Evolutionary conservation across 106 monocot genomes (phyloP), one percentile per base, ranked within the genome.

Genomic region (Vanilla planifolia): DNA sequence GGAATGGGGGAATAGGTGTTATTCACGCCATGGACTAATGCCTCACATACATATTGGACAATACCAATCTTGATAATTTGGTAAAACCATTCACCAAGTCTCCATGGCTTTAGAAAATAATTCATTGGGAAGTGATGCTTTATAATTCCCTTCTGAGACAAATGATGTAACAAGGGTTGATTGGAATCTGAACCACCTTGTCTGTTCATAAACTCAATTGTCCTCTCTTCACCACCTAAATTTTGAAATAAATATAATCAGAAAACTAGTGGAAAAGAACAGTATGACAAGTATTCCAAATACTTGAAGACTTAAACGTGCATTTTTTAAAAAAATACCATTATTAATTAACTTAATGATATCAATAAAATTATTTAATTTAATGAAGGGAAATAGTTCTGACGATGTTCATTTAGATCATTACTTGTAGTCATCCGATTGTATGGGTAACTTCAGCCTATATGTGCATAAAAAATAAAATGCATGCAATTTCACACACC

Each of bases 51-150:
- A 71, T 94, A 94, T 89, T 94, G 93, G 53, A 89, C 73, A 62
- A 89, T 83, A 59, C 93, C 93, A 75, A 94, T 73, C 77, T 94
- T 94, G 42, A 89, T 78, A 69, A 88, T 40, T 30, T 76, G 78
- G 59, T 81, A 88, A 60, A 93, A 89, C 70, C 77, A 76, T 63
- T 67, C 67, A 36, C 84, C 93, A 52, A 94, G 29, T 74, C 70
- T 89, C 93, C 93, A 94, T 24, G 89, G 93, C 62, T 78, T 89
- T 53, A 86, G 26, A 28, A 94, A 59, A 71, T 67, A 83, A 17
- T 85, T 94, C 66, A 94, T 69, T 40, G 93, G 93, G 53, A 94
- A 94, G 36, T 66, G 93, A 69, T 94, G 93, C 53, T 94, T 80
- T 63, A 94, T 67, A 55, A 94, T 51, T 43, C 89, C 89, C 62